Evolutionary conservation across 2,329 filamentous ascomycete species (phyloP).

Genomic region (Periconia macrospinosa): DNA sequence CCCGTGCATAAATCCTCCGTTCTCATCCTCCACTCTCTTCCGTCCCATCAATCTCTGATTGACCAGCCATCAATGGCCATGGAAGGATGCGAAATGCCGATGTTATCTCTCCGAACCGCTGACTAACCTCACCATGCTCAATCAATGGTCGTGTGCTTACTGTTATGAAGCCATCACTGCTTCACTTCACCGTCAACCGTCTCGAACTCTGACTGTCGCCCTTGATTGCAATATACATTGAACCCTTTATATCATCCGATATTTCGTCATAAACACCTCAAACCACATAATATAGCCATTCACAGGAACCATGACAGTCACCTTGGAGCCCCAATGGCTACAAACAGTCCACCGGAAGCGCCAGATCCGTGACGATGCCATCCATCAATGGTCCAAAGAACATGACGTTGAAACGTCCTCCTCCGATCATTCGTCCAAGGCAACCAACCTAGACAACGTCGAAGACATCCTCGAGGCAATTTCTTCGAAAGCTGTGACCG

Average conservation of each 20-base stretch:
- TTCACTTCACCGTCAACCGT: not conserved
- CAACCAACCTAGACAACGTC: conserved; percentile 18
- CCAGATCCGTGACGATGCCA: conserved; percentile 25
- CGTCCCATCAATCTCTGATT: no score
- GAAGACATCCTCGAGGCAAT: conserved; percentile 25
- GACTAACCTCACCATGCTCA: no score
- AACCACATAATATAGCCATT: no score
- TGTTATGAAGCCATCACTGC: no score
- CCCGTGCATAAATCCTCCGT: no score
- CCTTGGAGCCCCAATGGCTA: conserved; percentile 26
- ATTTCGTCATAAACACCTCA: not conserved
- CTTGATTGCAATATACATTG: not conserved
- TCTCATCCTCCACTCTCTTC: no score
- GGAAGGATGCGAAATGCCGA: no score
- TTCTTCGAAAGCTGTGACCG: conserved; percentile 29
- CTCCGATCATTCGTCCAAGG: not conserved
- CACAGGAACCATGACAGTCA: conserved; percentile 13
- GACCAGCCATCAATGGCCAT: no score
- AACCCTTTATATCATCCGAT: not conserved
- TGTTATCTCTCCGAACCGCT: no score
- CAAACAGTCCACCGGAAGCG: conserved; percentile 29
- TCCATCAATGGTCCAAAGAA: conserved; percentile 7
- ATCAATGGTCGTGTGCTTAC: no score
- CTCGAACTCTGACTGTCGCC: conserved; percentile 6
- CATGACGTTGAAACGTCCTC: not conserved